phyloP scores from a whole-genome alignment of 192 early-diverging fungal species.

The Coemansia sp. region DNA sequence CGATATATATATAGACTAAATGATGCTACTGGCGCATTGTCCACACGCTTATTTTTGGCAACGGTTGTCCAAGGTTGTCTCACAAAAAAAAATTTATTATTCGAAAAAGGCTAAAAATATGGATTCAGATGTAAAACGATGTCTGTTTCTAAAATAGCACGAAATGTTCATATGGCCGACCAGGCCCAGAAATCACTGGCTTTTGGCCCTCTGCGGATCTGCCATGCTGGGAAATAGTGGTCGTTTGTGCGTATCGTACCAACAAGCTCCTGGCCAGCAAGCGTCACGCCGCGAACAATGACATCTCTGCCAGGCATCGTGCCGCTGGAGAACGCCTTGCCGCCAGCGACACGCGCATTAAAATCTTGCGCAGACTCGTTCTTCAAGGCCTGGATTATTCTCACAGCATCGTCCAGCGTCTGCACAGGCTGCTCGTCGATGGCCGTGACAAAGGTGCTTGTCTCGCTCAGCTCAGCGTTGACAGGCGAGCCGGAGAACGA shows the following conservation, averaged over 20 bases:
- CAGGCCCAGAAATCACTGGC: slow-evolving; percentile 3
- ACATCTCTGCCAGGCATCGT: slow-evolving; percentile 36
- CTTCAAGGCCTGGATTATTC: slow-evolving; percentile 10
- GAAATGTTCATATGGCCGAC: not conserved
- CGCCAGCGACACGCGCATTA: slow-evolving; percentile 11
- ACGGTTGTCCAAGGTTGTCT: too few species aligned
- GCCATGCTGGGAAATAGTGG: slow-evolving; percentile 40
- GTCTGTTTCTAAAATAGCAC: not conserved
- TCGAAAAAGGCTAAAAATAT: too few species aligned
- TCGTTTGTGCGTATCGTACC: slow-evolving; percentile 31
- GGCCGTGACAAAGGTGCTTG: slow-evolving; percentile 19
- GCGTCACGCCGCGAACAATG: slow-evolving; percentile 11
- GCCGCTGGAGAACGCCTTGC: slow-evolving; percentile 10
- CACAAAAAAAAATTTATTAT: too few species aligned
- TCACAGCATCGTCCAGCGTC: slow-evolving; percentile 29
- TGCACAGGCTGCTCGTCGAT: slow-evolving; percentile 19
- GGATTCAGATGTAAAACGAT: too few species aligned
- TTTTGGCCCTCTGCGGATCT: not conserved
- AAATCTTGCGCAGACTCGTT: slow-evolving; percentile 4
- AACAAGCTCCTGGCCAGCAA: slow-evolving; percentile 25
- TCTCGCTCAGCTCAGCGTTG: not conserved
- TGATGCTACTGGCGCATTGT: too few species aligned
- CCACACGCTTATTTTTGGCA: too few species aligned
- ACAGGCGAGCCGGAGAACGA: slow-evolving; percentile 10
- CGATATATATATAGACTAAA: not conserved